These are phyloP conservation scores for Talaromyces stipitatus DNA, from an alignment of 495 filamentous ascomycete species.

Conservation along the genomic window DNA sequence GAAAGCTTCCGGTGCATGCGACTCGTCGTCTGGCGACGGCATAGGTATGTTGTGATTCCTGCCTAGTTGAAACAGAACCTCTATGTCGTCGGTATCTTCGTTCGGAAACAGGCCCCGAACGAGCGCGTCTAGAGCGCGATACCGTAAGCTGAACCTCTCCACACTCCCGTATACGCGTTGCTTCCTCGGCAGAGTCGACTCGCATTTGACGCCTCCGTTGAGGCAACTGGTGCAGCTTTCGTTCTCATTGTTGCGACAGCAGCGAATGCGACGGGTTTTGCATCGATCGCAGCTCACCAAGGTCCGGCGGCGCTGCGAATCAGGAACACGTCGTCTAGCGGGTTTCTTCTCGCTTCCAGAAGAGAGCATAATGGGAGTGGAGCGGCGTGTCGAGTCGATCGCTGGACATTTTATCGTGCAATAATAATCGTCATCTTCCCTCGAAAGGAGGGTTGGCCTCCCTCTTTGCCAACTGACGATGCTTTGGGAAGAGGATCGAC, in stretches of 20 bases:
- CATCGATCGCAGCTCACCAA: neutral
- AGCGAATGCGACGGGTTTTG: constrained; percentile 3
- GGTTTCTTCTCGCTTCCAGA: neutral
- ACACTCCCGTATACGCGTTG: constrained; percentile 43
- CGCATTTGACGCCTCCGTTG: constrained; percentile 30
- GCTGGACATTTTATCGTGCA: neutral
- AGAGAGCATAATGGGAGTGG: neutral
- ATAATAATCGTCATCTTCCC: neutral
- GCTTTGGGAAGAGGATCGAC: too few relatives aligned
- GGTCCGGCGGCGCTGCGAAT: neutral
- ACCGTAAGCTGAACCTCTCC: constrained; percentile 37
- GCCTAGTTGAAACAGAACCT: constrained; percentile 26
- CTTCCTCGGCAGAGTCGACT: constrained; percentile 39
- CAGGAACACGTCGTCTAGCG: neutral
- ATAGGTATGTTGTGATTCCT: constrained; percentile 5
- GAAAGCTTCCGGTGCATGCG: constrained; percentile 5
- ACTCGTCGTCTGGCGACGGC: constrained; percentile 2
- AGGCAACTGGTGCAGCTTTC: constrained; percentile 2
- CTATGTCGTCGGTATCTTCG: constrained; percentile 27
- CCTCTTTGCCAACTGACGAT: too few relatives aligned
- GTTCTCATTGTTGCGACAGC: constrained; percentile 4
- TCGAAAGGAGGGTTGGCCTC: neutral
- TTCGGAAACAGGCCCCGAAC: constrained; percentile 37
- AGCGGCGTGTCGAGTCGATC: neutral
- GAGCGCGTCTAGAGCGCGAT: constrained; percentile 36